These are phyloP conservation scores for Rhizopus microsporus DNA, from an alignment of 371 early-diverging fungal genomes.

Conservation along the genomic window DNA sequence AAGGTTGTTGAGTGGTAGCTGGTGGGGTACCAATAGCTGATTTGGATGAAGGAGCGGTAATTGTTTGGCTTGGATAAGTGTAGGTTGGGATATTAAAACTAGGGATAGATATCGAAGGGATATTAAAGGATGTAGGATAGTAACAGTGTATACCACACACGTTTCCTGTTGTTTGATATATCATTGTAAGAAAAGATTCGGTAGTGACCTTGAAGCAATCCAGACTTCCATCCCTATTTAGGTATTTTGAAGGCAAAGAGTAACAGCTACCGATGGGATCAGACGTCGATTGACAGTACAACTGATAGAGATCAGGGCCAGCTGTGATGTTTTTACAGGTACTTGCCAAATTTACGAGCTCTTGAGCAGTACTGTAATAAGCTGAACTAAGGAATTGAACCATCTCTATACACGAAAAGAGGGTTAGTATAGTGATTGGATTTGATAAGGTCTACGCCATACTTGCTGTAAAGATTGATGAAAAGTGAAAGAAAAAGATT, in stretches of 20 bases:
- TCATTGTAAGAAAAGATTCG: conserved; percentile 1
- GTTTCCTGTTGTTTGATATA: conserved; percentile 10
- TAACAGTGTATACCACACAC: conserved; percentile 15
- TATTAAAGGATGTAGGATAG: conserved; percentile 1
- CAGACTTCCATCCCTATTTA: conserved; percentile 1
- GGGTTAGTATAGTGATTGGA: too few relatives aligned
- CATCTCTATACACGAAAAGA: not conserved
- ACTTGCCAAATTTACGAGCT: not conserved
- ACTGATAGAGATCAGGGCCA: conserved; percentile 13
- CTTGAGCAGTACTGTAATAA: too few relatives aligned
- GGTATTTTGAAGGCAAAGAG: conserved; percentile 7
- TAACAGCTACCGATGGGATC: conserved; percentile 4
- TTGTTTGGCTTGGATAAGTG: not conserved
- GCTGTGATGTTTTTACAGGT: conserved; percentile 11
- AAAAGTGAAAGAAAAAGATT: too few relatives aligned
- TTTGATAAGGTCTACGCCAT: too few relatives aligned
- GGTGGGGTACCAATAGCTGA: not conserved
- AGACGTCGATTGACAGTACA: conserved; percentile 2
- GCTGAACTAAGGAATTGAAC: not conserved
- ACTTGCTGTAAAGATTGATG: too few relatives aligned
- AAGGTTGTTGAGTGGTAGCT: not conserved
- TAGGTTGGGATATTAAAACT: not conserved
- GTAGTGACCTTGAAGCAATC: conserved; percentile 10
- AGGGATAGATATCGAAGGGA: not conserved
- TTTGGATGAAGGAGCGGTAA: not conserved